Evolutionary conservation across 1,284 basidiomycete species (phyloP).

Genomic region (Apiotrichum porosum): DNA sequence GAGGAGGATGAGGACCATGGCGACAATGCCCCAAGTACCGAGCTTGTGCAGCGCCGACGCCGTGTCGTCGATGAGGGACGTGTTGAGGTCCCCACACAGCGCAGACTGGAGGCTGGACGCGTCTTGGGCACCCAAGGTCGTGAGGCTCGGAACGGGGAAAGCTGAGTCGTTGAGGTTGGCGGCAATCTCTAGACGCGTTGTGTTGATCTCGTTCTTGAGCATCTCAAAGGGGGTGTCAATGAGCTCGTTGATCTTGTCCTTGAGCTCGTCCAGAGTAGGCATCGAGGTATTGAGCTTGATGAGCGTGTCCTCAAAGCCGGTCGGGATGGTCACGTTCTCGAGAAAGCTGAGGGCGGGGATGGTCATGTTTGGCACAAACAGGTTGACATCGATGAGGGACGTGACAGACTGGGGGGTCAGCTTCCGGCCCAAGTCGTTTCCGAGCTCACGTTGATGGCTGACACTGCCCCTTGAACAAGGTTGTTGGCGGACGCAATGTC

Average conservation of each 20-base stretch:
- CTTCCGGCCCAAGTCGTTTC: too few relatives aligned
- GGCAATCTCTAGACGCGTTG: constrained; percentile 61
- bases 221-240: constrained; percentile 79
- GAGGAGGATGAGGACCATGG: constrained; percentile 54
- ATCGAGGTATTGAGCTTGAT: constrained; percentile 71
- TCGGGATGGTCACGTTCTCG: constrained; percentile 73
- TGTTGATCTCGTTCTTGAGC: constrained; percentile 79
- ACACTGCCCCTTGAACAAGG: constrained; percentile 61
- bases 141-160: constrained; percentile 61
- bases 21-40: constrained; percentile 67
- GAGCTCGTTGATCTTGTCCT: constrained; percentile 63
- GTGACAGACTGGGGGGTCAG: constrained; percentile 53
- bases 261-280: constrained; percentile 72
- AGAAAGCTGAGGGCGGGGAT: constrained; percentile 68
- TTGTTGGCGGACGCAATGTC: constrained; percentile 66
- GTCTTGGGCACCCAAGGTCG: constrained; percentile 22
- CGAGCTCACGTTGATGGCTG: constrained; percentile 60
- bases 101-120: constrained; percentile 23
- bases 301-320: constrained; percentile 68
- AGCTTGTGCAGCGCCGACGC: constrained; percentile 68
- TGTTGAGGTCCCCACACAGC: constrained; percentile 70
- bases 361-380: constrained; percentile 63
- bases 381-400: constrained; percentile 58
- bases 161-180: constrained; percentile 64
- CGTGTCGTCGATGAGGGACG: constrained; percentile 75